phyloP scores from a whole-genome alignment of 768 basidiomycete species.

The Mycena chlorophos region DNA sequence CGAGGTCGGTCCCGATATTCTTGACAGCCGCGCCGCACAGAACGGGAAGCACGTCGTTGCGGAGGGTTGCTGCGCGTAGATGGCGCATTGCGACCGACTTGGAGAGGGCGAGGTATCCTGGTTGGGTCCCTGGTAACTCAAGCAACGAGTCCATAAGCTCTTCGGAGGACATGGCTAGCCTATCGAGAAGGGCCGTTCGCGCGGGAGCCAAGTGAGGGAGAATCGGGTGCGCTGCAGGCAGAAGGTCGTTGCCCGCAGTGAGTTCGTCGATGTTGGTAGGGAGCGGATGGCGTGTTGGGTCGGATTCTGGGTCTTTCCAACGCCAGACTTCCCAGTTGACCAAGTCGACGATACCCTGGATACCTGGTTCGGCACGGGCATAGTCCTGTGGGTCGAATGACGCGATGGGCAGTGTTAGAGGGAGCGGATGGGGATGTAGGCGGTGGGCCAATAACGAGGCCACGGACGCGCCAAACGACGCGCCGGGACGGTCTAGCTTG shows the following conservation, averaged over 20 bases:
- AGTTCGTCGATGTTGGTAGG: conserved; percentile 52
- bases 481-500: conserved; percentile 85
- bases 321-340: conserved; percentile 84
- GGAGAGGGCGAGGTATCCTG: conserved; percentile 65
- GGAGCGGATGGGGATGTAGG: conserved; percentile 72
- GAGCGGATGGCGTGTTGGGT: conserved; percentile 44
- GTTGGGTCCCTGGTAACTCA: conserved; percentile 52
- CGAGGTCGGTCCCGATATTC: conserved; percentile 76
- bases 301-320: conserved; percentile 55
- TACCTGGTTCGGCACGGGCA: conserved; percentile 72
- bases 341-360: conserved; percentile 82
- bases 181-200: conserved; percentile 71
- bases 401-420: conserved; percentile 72
- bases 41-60: conserved; percentile 70
- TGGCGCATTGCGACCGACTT: conserved; percentile 54
- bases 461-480: conserved; percentile 72
- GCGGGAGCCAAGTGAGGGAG: conserved; percentile 65
- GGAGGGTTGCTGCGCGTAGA: conserved; percentile 67
- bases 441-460: conserved; percentile 72
- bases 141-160: conserved; percentile 76
- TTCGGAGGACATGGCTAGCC: conserved; percentile 77
- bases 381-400: conserved; percentile 73
- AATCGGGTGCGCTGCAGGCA: conserved; percentile 67
- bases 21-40: conserved; percentile 82
- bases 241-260: conserved; percentile 34